Conservation (phyloP, 1,284 basidiomycete genomes). For the Ceratobasidium sp. region DNA sequence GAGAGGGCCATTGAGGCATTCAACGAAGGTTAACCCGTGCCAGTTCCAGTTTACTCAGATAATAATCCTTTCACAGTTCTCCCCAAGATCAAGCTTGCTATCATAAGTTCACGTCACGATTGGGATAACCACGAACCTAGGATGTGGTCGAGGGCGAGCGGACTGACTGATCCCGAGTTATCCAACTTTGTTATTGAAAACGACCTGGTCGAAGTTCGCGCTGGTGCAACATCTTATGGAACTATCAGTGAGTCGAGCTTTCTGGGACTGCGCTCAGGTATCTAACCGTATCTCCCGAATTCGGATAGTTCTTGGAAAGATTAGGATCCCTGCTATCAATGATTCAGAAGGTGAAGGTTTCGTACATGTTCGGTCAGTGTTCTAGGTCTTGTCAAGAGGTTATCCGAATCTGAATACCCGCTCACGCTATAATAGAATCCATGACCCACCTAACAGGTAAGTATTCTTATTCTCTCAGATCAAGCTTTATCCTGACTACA, state of each 20-base stretch:
- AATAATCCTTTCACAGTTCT: conserved; percentile 57
- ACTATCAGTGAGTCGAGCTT: conserved; percentile 60
- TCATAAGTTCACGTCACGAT: conserved; percentile 71
- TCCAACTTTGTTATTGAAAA: conserved; percentile 65
- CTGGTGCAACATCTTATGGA: conserved; percentile 69
- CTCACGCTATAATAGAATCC: conserved; percentile 62
- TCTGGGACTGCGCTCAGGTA: not conserved
- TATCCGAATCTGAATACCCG: not conserved
- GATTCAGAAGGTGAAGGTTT: conserved; percentile 74
- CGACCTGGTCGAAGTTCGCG: conserved; percentile 56
- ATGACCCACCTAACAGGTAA: conserved; percentile 75
- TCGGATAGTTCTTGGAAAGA: conserved; percentile 72
- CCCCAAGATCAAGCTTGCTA: conserved; percentile 70
- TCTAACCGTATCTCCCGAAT: not conserved
- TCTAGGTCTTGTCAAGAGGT: not conserved
- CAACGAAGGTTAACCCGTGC: conserved; percentile 52
- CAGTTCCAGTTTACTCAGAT: not conserved
- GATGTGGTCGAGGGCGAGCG: conserved; percentile 59
- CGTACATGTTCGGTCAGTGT: conserved; percentile 75
- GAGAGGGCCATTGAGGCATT: conserved; percentile 75
- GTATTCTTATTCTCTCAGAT: not conserved
- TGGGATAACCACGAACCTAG: conserved; percentile 67
- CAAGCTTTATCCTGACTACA: not conserved
- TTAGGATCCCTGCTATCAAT: conserved; percentile 74
- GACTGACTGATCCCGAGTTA: conserved; percentile 68